These are phyloP conservation scores for Xerocomus potaroensis DNA, from an alignment of 768 basidiomycete genomes.

Conservation along the genomic window DNA sequence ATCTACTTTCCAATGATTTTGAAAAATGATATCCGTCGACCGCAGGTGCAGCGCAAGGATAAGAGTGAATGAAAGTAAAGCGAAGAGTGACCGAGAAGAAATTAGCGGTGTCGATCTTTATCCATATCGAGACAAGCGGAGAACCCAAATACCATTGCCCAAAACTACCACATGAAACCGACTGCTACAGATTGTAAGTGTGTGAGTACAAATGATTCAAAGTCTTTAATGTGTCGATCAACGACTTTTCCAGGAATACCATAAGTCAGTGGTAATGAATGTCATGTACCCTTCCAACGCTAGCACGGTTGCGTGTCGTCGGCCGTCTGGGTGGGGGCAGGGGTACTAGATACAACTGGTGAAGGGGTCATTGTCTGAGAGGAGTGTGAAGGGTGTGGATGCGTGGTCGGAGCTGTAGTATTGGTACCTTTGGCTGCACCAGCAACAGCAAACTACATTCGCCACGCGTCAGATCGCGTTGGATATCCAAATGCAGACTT, in stretches of 20 bases:
- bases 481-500: constrained; percentile 9
- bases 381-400: constrained; percentile 4
- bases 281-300: background rate
- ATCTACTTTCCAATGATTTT: background rate
- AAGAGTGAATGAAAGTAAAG: background rate
- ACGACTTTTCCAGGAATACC: constrained; percentile 1
- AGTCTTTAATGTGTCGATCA: constrained; percentile 15
- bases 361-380: too few species aligned
- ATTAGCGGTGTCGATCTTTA: constrained; percentile 5
- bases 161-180: too few species aligned
- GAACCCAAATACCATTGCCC: too few species aligned
- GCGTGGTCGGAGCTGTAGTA: background rate
- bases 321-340: background rate
- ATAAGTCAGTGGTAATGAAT: background rate
- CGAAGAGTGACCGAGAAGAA: background rate
- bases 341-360: background rate
- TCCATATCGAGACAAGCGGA: constrained; percentile 17
- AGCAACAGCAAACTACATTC: constrained; percentile 25
- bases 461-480: constrained; percentile 4
- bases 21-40: background rate
- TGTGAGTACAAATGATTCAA: too few species aligned
- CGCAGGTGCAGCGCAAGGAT: background rate
- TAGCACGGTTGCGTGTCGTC: constrained; percentile 2
- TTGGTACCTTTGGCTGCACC: constrained; percentile 10
- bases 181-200: too few species aligned